Conservation (phyloP, 2,329 filamentous ascomycete genomes). For the Monilinia laxa region DNA sequence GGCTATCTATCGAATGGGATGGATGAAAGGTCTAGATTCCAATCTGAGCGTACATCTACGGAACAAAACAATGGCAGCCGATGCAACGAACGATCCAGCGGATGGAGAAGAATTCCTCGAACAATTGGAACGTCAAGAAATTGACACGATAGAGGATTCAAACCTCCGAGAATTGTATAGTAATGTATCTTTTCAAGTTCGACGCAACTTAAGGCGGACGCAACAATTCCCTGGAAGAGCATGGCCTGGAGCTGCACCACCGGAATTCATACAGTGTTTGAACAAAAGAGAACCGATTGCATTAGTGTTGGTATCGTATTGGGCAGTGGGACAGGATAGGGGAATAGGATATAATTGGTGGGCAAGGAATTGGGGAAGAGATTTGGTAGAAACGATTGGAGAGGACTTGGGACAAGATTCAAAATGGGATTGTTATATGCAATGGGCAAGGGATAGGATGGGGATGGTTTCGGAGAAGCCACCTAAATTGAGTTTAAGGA, state of each 20-base stretch:
- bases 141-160: neutral
- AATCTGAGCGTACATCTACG: neutral
- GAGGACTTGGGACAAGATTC: neutral
- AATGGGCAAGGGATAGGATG: slow-evolving; percentile 15
- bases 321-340: slow-evolving; percentile 17
- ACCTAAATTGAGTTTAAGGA: neutral
- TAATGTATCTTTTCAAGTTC: neutral
- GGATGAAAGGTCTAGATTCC: slow-evolving; percentile 11
- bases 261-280: slow-evolving; percentile 12
- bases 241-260: slow-evolving; percentile 10
- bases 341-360: slow-evolving; percentile 21
- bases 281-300: slow-evolving; percentile 18
- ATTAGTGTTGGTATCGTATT: slow-evolving; percentile 17
- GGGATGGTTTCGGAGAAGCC: neutral
- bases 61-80: neutral
- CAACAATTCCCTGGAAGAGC: slow-evolving; percentile 2
- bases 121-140: neutral
- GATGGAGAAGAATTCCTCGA: slow-evolving; percentile 14
- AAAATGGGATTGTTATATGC: slow-evolving; percentile 12
- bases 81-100: neutral
- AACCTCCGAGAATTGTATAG: slow-evolving; percentile 3
- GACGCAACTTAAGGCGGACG: slow-evolving; percentile 11
- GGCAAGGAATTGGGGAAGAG: slow-evolving; percentile 16
- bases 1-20: slow-evolving; percentile 18
- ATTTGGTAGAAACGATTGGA: slow-evolving; percentile 6